These are phyloP conservation scores for Fistulina hepatica DNA, from an alignment of 1,284 basidiomycete species.

Conservation along the genomic window DNA sequence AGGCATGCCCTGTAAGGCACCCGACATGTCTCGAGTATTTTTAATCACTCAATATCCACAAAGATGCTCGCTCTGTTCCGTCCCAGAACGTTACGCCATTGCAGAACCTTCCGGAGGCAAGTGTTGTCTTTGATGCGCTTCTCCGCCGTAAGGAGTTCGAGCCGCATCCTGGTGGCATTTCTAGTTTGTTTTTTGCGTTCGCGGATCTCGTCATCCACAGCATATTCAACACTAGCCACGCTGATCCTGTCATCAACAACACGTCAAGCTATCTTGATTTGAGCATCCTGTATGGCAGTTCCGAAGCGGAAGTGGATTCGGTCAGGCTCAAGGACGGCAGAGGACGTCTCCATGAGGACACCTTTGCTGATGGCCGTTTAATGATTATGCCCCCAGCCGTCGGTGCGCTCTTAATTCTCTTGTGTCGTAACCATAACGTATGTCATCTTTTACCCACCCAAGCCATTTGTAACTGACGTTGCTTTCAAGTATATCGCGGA, in stretches of 20 bases:
- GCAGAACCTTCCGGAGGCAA: slow-evolving; percentile 51
- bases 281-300: slow-evolving; percentile 63
- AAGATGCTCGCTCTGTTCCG: slow-evolving; percentile 61
- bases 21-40: background rate
- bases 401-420: slow-evolving; percentile 57
- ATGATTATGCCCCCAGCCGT: slow-evolving; percentile 66
- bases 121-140: slow-evolving; percentile 62
- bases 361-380: slow-evolving; percentile 58
- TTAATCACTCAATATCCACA: slow-evolving; percentile 51
- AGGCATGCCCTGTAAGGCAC: background rate
- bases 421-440: slow-evolving; percentile 70
- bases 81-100: slow-evolving; percentile 32
- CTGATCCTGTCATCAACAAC: slow-evolving; percentile 49
- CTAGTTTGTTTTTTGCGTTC: slow-evolving; percentile 65
- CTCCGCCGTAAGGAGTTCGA: slow-evolving; percentile 44
- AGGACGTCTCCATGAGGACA: slow-evolving; percentile 56
- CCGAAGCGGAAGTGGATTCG: slow-evolving; percentile 32
- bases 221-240: slow-evolving; percentile 54
- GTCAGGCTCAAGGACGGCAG: slow-evolving; percentile 55
- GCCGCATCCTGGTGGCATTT: slow-evolving; percentile 50
- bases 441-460: slow-evolving; percentile 18
- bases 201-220: slow-evolving; percentile 69
- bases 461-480: background rate
- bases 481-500: slow-evolving; percentile 52
- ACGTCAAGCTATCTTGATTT: slow-evolving; percentile 71